Conservation (phyloP, 441 rosid species). For the Arabidopsis lyrata region DNA sequence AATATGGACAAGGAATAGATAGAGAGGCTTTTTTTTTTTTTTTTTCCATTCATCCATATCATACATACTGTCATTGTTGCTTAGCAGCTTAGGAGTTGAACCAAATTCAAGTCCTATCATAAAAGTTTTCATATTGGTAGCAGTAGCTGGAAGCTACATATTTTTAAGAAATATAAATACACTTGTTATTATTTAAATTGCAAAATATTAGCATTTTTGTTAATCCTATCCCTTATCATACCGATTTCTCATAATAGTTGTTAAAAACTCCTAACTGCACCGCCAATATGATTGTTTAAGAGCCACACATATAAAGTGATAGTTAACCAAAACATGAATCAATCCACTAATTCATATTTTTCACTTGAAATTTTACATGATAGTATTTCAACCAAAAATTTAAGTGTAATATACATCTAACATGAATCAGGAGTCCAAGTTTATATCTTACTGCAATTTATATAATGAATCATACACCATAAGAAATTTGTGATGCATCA, state of each 20-base stretch:
- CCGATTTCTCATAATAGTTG: no score
- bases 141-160: constrained; percentile 13
- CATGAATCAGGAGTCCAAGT: not conserved
- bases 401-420: not conserved
- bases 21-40: not conserved
- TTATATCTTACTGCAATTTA: not conserved
- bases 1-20: constrained; percentile 3
- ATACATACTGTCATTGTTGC: constrained; percentile 29
- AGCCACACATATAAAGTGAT: no score
- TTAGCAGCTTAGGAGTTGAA: constrained; percentile 32
- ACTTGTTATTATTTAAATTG: not conserved
- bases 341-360: not conserved
- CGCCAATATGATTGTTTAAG: no score
- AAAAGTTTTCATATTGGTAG: constrained; percentile 20
- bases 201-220: not conserved
- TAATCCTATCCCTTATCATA: not conserved
- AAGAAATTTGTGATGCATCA: not conserved
- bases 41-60: not conserved
- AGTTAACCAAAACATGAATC: no score
- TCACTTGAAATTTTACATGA: not conserved
- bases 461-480: not conserved
- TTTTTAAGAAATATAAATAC: not conserved
- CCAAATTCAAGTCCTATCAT: constrained; percentile 18
- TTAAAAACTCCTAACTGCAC: no score
- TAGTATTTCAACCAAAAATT: not conserved